These are phyloP conservation scores for Panaeolus cyanescens DNA, from an alignment of 768 basidiomycete genomes.

Conservation along the genomic window DNA sequence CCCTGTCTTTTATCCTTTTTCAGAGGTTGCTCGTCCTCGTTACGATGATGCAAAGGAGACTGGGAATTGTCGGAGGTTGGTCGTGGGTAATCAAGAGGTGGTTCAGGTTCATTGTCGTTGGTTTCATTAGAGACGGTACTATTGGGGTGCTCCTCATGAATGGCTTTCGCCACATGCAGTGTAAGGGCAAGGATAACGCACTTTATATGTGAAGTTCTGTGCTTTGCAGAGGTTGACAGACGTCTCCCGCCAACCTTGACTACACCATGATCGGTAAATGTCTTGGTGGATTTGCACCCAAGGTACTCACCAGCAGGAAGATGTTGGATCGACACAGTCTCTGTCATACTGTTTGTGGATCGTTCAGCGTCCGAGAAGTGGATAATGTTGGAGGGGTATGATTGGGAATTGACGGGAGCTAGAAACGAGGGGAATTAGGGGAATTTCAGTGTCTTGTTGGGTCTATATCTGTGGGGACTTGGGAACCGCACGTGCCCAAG, in stretches of 20 bases:
- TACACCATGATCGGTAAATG: constrained; percentile 12
- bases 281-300: not conserved
- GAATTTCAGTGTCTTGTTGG: not conserved
- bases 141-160: constrained; percentile 7
- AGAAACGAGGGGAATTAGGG: not conserved
- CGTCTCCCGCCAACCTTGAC: constrained; percentile 56
- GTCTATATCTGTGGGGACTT: not conserved
- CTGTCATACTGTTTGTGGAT: constrained; percentile 7
- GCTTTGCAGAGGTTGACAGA: constrained; percentile 44
- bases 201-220: constrained; percentile 34
- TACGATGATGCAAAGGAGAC: constrained; percentile 25
- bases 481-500: not conserved
- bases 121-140: constrained; percentile 21
- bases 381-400: not conserved
- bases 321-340: constrained; percentile 29
- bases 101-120: constrained; percentile 25
- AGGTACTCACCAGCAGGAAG: constrained; percentile 47
- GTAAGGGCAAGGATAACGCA: constrained; percentile 19
- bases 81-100: constrained; percentile 46
- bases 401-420: not conserved
- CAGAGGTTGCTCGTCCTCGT: constrained; percentile 45
- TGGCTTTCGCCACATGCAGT: not conserved
- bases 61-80: constrained; percentile 40
- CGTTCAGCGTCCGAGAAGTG: too few species aligned
- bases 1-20: constrained; percentile 53